Conservation (phyloP, 768 basidiomycete genomes). For the Tylopilus sp. region DNA sequence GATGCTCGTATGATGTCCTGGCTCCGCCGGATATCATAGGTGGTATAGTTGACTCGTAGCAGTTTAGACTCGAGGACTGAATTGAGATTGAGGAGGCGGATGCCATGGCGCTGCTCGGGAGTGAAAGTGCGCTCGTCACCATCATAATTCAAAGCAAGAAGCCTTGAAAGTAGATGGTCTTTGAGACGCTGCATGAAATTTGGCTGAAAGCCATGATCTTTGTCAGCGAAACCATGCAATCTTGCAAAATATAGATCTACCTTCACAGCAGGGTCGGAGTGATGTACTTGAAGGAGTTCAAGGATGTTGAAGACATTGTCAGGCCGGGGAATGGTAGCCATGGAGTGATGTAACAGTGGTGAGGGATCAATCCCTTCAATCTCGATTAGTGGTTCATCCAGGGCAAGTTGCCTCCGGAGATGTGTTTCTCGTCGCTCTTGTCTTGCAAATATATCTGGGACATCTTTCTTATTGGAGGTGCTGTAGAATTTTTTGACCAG, state of each 20-base stretch:
- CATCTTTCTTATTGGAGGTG: slow-evolving; percentile 19
- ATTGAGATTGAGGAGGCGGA: background rate
- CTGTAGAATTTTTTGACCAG: slow-evolving; percentile 26
- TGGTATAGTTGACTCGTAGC: background rate
- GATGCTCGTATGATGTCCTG: slow-evolving; percentile 3
- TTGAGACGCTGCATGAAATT: background rate
- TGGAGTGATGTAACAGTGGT: background rate
- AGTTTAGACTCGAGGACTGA: background rate
- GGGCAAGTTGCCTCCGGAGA: background rate
- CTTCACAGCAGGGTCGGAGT: slow-evolving; percentile 12
- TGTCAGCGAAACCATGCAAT: background rate
- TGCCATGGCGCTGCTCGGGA: background rate
- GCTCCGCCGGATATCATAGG: no score
- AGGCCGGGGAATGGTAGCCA: background rate
- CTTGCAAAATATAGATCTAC: background rate
- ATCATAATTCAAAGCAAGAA: background rate
- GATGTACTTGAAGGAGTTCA: background rate
- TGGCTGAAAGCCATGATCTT: background rate
- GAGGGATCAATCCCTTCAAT: background rate
- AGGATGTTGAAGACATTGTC: background rate
- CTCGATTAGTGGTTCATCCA: background rate
- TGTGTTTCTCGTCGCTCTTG: slow-evolving; percentile 9
- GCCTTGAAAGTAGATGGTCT: background rate
- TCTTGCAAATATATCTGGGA: background rate
- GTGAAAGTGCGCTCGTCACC: slow-evolving; percentile 10